These are phyloP conservation scores for Huiozyma sinensis DNA, from an alignment of 805 yeast species.

Conservation along the genomic window DNA sequence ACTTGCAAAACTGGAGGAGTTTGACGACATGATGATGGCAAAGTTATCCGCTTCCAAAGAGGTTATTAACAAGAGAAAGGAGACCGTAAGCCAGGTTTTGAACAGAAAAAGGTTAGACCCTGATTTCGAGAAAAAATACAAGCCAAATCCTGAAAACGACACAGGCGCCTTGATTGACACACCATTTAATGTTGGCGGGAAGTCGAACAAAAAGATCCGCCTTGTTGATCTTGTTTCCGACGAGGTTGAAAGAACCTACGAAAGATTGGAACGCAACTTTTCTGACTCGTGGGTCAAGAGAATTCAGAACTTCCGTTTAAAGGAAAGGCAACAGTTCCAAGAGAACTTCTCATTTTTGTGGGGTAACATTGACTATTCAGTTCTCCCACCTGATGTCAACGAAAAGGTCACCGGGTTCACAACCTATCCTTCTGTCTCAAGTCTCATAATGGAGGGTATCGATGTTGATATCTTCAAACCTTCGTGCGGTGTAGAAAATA, in stretches of 20 bases:
- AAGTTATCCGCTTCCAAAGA: slow-evolving; percentile 2
- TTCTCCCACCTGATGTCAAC: slow-evolving; percentile 32
- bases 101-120: slow-evolving; percentile 1
- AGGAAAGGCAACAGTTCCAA: slow-evolving; percentile 32
- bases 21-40: slow-evolving; percentile 23
- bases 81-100: slow-evolving; percentile 4
- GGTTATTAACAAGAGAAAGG: neutral
- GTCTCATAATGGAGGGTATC: slow-evolving; percentile 38
- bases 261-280: slow-evolving; percentile 35
- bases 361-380: slow-evolving; percentile 29
- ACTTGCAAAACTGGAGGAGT: slow-evolving; percentile 36
- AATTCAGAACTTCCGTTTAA: slow-evolving; percentile 37
- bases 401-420: slow-evolving; percentile 38
- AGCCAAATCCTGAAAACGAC: neutral
- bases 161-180: slow-evolving; percentile 1
- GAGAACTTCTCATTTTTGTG: slow-evolving; percentile 33
- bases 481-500: slow-evolving; percentile 36
- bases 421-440: slow-evolving; percentile 43
- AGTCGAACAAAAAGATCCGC: neutral
- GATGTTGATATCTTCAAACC: slow-evolving; percentile 43
- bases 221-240: slow-evolving; percentile 5
- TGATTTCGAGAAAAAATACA: neutral
- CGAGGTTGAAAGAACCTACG: slow-evolving; percentile 10
- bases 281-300: slow-evolving; percentile 64
- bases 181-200: slow-evolving; percentile 6